Conservation (phyloP, 139 green algal genomes). For the Zygnema circumcarinatum region DNA sequence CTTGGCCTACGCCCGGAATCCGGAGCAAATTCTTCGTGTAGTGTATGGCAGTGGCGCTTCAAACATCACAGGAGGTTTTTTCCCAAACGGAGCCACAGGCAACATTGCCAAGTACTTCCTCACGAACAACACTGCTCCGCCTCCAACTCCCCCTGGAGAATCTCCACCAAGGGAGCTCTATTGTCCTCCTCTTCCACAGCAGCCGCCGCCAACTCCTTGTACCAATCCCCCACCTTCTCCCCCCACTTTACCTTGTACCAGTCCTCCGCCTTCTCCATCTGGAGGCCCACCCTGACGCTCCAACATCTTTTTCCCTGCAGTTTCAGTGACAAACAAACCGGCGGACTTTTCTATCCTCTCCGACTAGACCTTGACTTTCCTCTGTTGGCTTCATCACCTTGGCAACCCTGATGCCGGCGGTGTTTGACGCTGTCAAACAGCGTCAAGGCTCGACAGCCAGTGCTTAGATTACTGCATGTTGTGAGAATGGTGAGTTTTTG, state of each 20-base stretch:
- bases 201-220: not conserved
- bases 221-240: not conserved
- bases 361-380: too few species aligned
- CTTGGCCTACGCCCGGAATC: slow-evolving; percentile 23
- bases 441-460: too few species aligned
- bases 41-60: slow-evolving; percentile 17
- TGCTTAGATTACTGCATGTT: too few species aligned
- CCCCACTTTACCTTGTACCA: not conserved
- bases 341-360: too few species aligned
- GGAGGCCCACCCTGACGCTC: too few species aligned
- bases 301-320: too few species aligned
- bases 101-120: slow-evolving; percentile 14
- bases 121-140: not conserved
- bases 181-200: too few species aligned
- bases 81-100: slow-evolving; percentile 16
- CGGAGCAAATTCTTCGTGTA: slow-evolving; percentile 9
- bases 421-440: too few species aligned
- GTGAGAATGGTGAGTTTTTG: too few species aligned
- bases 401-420: too few species aligned
- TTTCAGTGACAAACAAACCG: too few species aligned
- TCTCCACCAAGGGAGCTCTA: not conserved
- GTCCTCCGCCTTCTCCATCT: not conserved
- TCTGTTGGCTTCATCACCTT: too few species aligned
- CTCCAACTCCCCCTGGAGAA: not conserved
- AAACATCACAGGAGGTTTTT: slow-evolving; percentile 25